Evolutionary conservation across 1,139 yeast species (phyloP).

Genomic region (Wickerhamiella infanticola): DNA sequence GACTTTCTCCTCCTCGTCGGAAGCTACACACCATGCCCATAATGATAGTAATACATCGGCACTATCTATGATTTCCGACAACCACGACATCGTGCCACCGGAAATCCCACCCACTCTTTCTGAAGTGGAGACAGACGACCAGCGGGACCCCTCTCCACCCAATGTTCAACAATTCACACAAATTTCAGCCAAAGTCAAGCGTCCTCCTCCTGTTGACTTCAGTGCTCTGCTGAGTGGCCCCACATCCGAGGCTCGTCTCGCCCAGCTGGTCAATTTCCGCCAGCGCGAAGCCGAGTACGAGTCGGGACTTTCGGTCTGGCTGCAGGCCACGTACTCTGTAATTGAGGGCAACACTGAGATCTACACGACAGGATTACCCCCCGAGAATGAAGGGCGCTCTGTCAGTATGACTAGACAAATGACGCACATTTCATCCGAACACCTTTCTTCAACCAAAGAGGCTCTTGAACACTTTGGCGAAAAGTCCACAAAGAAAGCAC

Average conservation of each 20-base stretch:
- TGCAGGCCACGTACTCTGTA: conserved; percentile 12
- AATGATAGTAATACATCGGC: neutral
- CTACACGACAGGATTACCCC: conserved; percentile 21
- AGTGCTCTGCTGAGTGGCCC: conserved; percentile 17
- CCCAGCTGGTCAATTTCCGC: conserved; percentile 19
- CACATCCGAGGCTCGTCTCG: conserved; percentile 10
- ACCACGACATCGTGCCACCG: conserved; percentile 1
- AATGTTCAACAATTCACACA: neutral
- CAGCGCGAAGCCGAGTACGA: conserved; percentile 22
- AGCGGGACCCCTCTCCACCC: neutral
- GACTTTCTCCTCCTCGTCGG: neutral
- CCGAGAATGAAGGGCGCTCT: conserved; percentile 15
- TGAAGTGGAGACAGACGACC: neutral
- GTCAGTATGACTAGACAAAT: conserved; percentile 15
- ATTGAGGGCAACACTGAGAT: conserved; percentile 13
- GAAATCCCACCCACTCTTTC: neutral
- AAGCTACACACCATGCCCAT: neutral
- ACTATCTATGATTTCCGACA: conserved; percentile 1
- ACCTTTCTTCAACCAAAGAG: conserved; percentile 15
- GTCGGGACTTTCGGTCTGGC: conserved; percentile 25
- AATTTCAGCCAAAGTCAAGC: conserved; percentile 13
- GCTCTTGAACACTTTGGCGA: conserved; percentile 23
- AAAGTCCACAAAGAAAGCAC: conserved; percentile 22
- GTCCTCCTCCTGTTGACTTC: conserved; percentile 25
- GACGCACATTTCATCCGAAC: conserved; percentile 10